Evolutionary conservation across 2,329 filamentous ascomycete species (phyloP).

Genomic region (Ophiognomonia clavigignenti-juglandacearum): DNA sequence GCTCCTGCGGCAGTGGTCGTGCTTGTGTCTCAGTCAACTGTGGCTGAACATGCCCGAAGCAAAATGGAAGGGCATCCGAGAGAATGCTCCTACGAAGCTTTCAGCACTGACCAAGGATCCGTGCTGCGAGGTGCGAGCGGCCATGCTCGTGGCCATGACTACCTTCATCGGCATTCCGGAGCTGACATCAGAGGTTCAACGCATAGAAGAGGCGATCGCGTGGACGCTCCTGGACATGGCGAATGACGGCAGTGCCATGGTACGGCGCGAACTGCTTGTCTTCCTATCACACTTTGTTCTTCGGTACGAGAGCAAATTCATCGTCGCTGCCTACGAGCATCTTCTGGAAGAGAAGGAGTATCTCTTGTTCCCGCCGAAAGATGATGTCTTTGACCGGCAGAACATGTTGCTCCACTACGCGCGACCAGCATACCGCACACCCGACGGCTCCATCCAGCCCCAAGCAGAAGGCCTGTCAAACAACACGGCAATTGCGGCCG

Average conservation of each 20-base stretch:
- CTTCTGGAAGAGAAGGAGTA: conserved; percentile 77
- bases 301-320: conserved; percentile 86
- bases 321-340: conserved; percentile 89
- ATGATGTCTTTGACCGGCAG: conserved; percentile 54
- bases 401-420: conserved; percentile 57
- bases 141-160: conserved; percentile 89
- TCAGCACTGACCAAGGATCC: conserved; percentile 77
- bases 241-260: conserved; percentile 89
- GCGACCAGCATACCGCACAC: conserved; percentile 48
- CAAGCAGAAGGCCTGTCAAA: conserved; percentile 61
- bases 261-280: conserved; percentile 86
- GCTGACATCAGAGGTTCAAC: conserved; percentile 82
- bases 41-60: conserved; percentile 89
- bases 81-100: conserved; percentile 76
- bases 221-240: conserved; percentile 87
- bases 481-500: conserved; percentile 86
- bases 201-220: conserved; percentile 86
- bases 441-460: conserved; percentile 53
- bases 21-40: conserved; percentile 89
- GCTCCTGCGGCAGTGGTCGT: conserved; percentile 89
- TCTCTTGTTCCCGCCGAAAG: conserved; percentile 48
- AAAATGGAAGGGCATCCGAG: conserved; percentile 92
- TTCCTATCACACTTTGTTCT: conserved; percentile 91
- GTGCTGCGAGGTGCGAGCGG: conserved; percentile 86
- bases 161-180: conserved; percentile 93